A percentile compares a stretch with the other conserved stretches of the same genome.
These are phyloP conservation scores for Yamadazyma jaroonii DNA, from an alignment of 1,139 yeast species.

Conservation along the genomic window DNA sequence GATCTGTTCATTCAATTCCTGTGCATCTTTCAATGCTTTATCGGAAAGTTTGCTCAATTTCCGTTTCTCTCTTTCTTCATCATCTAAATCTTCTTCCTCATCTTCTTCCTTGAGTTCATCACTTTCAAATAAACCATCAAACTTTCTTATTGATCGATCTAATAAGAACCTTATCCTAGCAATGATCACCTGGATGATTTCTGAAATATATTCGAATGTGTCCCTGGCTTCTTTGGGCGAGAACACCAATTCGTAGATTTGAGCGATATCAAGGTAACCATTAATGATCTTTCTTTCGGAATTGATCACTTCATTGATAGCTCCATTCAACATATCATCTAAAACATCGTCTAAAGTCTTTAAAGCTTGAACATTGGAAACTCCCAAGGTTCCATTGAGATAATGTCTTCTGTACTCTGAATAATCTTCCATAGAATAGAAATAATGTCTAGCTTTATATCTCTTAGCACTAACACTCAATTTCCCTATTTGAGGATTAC, in stretches of 20 bases:
- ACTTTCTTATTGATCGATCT: conserved; percentile 3
- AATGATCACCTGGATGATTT: conserved; percentile 12
- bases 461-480: conserved; percentile 29
- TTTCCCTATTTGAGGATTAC: conserved; percentile 72
- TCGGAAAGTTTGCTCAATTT: conserved; percentile 7
- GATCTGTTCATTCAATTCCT: conserved; percentile 24
- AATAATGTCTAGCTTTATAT: conserved; percentile 21
- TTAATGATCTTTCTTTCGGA: conserved; percentile 49
- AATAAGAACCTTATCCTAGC: conserved; percentile 9
- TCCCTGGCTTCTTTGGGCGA: conserved; percentile 45
- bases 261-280: conserved; percentile 54
- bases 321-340: conserved; percentile 55
- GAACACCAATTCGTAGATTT: conserved; percentile 53
- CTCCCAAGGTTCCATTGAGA: conserved; percentile 4
- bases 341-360: conserved; percentile 71
- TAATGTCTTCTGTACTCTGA: conserved; percentile 3
- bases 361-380: conserved; percentile 29
- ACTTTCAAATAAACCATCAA: conserved; percentile 3
- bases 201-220: conserved; percentile 17
- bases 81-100: conserved; percentile 19
- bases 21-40: conserved; percentile 18
- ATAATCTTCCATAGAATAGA: background rate
- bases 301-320: conserved; percentile 46
- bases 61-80: conserved; percentile 10
- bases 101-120: conserved; percentile 16